These are phyloP conservation scores for Pythium rishiriense DNA, from an alignment of 352 stramenopile genomes.

Conservation along the genomic window DNA sequence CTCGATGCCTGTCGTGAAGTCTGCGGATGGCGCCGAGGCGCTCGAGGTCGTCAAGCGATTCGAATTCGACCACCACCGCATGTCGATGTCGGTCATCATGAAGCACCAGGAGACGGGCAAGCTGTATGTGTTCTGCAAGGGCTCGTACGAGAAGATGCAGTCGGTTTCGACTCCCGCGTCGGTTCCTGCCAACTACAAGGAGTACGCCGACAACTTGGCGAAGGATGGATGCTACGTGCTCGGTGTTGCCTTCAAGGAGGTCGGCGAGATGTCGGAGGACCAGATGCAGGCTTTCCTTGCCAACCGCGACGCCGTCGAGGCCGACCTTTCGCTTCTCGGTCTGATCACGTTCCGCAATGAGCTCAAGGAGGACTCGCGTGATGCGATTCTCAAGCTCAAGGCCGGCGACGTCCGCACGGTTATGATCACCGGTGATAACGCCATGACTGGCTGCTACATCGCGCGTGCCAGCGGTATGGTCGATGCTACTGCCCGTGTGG, in stretches of 20 bases:
- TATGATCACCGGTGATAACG: conserved; percentile 91
- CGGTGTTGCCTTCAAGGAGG: conserved; percentile 70
- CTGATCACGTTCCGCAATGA: conserved; percentile 91
- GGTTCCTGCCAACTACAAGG: conserved; percentile 74
- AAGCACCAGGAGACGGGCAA: conserved; percentile 52
- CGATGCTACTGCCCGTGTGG: conserved; percentile 38
- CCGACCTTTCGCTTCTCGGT: conserved; percentile 68
- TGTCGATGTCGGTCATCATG: conserved; percentile 91
- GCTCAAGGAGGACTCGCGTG: conserved; percentile 81
- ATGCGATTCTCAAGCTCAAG: conserved; percentile 79
- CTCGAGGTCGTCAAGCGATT: conserved; percentile 89
- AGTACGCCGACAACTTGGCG: conserved; percentile 52
- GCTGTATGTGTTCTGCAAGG: conserved; percentile 87
- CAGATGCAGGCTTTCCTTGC: conserved; percentile 18
- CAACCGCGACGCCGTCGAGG: conserved; percentile 76
- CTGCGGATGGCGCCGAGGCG: conserved; percentile 35
- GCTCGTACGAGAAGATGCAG: conserved; percentile 87
- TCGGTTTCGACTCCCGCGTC: conserved; percentile 40
- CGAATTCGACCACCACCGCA: conserved; percentile 91
- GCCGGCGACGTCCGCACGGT: conserved; percentile 70
- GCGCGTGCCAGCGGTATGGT: conserved; percentile 69
- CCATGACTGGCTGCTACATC: conserved; percentile 80
- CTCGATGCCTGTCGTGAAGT: conserved; percentile 33
- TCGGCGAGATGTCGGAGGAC: conserved; percentile 19
- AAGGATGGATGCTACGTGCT: conserved; percentile 90